These are phyloP conservation scores for Neopestalotiopsis rosae DNA, from an alignment of 2,329 filamentous ascomycete species.

Conservation along the genomic window DNA sequence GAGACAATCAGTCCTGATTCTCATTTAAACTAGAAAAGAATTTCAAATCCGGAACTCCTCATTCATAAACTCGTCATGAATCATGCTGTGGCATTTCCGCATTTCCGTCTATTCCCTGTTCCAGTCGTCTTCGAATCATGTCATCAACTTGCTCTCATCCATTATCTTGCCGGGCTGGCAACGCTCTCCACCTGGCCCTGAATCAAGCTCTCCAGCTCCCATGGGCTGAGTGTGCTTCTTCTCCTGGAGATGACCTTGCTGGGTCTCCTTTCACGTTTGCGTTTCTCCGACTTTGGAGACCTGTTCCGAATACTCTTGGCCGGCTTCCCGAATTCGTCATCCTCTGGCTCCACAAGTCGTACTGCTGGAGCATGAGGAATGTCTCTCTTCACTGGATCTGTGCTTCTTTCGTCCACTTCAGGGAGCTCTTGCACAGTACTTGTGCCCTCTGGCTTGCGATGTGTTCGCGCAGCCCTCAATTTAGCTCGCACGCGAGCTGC, in stretches of 20 bases:
- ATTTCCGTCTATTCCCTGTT: background rate
- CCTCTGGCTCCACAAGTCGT: background rate
- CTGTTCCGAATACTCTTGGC: background rate
- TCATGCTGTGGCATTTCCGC: constrained; percentile 2
- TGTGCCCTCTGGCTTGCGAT: constrained; percentile 24
- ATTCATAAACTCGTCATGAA: background rate
- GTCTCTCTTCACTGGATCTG: constrained; percentile 34
- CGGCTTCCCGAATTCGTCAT: constrained; percentile 20
- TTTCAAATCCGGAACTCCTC: background rate
- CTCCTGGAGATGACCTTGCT: constrained; percentile 65
- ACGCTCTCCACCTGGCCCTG: constrained; percentile 52
- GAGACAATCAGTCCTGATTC: background rate
- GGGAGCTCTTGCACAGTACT: constrained; percentile 31
- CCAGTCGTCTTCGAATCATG: background rate
- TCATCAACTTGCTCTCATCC: constrained; percentile 11
- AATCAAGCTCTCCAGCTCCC: constrained; percentile 74
- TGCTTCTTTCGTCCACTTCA: constrained; percentile 22
- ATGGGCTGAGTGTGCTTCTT: constrained; percentile 76
- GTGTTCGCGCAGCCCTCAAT: constrained; percentile 56
- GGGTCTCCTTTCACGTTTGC: constrained; percentile 57
- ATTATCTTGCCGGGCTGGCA: constrained; percentile 26
- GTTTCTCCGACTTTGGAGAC: constrained; percentile 36
- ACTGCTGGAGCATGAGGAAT: constrained; percentile 5
- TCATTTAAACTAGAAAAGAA: background rate
- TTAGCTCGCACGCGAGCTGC: constrained; percentile 68